Conservation (phyloP, 140 eudicot species). For the Bidens hawaiensis region DNA sequence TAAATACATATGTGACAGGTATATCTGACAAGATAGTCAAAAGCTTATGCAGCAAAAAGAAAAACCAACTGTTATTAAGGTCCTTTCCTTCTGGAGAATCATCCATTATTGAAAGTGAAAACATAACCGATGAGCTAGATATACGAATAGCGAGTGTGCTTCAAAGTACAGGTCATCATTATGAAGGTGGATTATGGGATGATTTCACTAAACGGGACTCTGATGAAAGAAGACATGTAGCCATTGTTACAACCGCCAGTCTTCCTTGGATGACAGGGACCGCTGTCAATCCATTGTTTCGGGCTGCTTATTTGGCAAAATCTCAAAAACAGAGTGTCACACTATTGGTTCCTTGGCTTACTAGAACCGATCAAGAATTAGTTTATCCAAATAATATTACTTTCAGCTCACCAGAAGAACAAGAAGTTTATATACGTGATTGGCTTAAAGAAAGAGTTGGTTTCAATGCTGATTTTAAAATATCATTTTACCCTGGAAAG, state of each 20-base stretch:
- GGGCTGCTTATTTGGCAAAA: constrained; percentile 92
- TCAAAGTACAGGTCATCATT: constrained; percentile 95
- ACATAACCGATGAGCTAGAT: constrained; percentile 73
- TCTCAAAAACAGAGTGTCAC: constrained; percentile 83
- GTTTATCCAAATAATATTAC: constrained; percentile 87
- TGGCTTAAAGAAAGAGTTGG: constrained; percentile 99
- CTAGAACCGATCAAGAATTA: constrained; percentile 82
- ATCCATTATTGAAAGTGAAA: constrained; percentile 57
- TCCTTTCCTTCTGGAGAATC: constrained; percentile 66
- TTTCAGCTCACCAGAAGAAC: constrained; percentile 89
- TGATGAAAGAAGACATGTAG: constrained; percentile 81
- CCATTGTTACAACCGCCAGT: constrained; percentile 98
- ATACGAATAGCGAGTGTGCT: constrained; percentile 86
- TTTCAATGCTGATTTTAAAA: constrained; percentile 84
- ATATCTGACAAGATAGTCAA: constrained; percentile 91
- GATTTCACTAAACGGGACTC: constrained; percentile 48
- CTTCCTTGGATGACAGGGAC: constrained; percentile 99
- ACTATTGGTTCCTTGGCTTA: constrained; percentile 97
- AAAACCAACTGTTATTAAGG: constrained; percentile 54
- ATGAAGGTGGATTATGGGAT: constrained; percentile 85
- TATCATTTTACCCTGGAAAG: constrained; percentile 98
- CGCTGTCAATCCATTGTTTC: constrained; percentile 94
- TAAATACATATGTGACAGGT: constrained; percentile 38
- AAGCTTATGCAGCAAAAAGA: constrained; percentile 78
- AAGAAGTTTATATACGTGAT: constrained; percentile 74